Evolutionary conservation across 441 rosid genomes (phyloP).

Genomic region (Omphalea diandra): DNA sequence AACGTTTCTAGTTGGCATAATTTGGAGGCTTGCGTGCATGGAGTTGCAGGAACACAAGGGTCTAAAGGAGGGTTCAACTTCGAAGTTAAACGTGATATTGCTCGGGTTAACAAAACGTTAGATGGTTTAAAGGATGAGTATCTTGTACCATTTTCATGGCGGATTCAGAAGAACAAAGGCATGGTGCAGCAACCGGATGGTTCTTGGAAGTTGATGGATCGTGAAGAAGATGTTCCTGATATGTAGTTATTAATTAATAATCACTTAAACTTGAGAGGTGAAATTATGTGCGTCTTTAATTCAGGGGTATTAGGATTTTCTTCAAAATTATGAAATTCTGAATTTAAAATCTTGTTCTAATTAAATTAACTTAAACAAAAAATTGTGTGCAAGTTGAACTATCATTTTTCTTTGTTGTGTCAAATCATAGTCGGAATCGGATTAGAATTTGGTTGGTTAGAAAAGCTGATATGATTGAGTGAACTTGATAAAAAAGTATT

Average conservation of each 20-base stretch:
- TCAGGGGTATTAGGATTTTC: no score
- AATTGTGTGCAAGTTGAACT: no score
- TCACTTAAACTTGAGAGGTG: no score
- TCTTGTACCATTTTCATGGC: conserved; percentile 64
- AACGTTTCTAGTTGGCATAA: conserved; percentile 46
- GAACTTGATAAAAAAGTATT: no score
- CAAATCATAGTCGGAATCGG: no score
- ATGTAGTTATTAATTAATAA: neutral
- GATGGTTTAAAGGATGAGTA: conserved; percentile 61
- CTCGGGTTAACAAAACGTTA: conserved; percentile 52
- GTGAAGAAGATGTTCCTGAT: conserved; percentile 41
- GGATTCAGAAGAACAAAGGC: conserved; percentile 60
- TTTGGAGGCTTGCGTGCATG: conserved; percentile 69
- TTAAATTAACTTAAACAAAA: no score
- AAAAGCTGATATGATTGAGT: no score
- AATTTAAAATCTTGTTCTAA: no score
- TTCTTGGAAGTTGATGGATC: conserved; percentile 80
- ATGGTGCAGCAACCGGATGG: conserved; percentile 75
- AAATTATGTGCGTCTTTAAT: no score
- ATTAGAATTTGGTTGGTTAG: no score
- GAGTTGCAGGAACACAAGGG: conserved; percentile 84
- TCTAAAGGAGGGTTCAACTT: conserved; percentile 51
- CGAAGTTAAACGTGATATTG: conserved; percentile 57
- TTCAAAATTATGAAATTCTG: no score
- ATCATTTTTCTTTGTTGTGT: no score